These are phyloP conservation scores for Tardiomyces digboiensis DNA, from an alignment of 1,139 yeast genomes.

Conservation along the genomic window DNA sequence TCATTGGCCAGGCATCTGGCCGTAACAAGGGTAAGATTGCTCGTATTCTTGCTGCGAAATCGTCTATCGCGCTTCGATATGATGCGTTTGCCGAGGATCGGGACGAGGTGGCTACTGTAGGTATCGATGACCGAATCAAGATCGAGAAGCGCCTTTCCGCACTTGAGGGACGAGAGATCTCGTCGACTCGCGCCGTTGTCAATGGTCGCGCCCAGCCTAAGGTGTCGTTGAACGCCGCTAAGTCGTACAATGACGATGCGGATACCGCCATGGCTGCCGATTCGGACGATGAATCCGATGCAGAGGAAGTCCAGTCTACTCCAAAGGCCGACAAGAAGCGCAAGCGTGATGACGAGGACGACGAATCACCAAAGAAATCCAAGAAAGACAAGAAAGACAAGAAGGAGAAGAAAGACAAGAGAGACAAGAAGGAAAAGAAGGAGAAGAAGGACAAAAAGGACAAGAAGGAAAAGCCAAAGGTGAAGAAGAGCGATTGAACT, in stretches of 20 bases:
- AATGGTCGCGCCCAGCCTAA: slow-evolving; percentile 40
- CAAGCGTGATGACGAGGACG: slow-evolving; percentile 22
- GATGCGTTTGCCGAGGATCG: slow-evolving; percentile 97
- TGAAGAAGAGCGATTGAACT: slow-evolving; percentile 12
- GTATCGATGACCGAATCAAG: slow-evolving; percentile 84
- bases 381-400: slow-evolving; percentile 18
- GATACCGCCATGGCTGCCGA: slow-evolving; percentile 42
- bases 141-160: slow-evolving; percentile 93
- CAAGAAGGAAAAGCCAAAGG: slow-evolving; percentile 16
- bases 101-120: slow-evolving; percentile 91
- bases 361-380: slow-evolving; percentile 14
- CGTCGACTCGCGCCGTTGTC: slow-evolving; percentile 23
- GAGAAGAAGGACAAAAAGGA: slow-evolving; percentile 14
- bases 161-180: slow-evolving; percentile 74
- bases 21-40: slow-evolving; percentile 99
- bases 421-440: slow-evolving; percentile 11
- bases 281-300: slow-evolving; percentile 15
- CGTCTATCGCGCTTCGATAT: slow-evolving; percentile 92
- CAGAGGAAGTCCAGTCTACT: slow-evolving; percentile 10
- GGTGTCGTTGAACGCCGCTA: slow-evolving; percentile 73
- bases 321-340: slow-evolving; percentile 17
- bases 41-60: slow-evolving; percentile 97
- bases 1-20: slow-evolving; percentile 96
- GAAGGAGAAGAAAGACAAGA: slow-evolving; percentile 28
- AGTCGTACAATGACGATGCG: slow-evolving; percentile 91